A percentile compares a stretch with the other conserved stretches of the same genome.
These are phyloP conservation scores for Ocimum tenuiflorum DNA, from an alignment of 257 asterid genomes.

Conservation along the genomic window DNA sequence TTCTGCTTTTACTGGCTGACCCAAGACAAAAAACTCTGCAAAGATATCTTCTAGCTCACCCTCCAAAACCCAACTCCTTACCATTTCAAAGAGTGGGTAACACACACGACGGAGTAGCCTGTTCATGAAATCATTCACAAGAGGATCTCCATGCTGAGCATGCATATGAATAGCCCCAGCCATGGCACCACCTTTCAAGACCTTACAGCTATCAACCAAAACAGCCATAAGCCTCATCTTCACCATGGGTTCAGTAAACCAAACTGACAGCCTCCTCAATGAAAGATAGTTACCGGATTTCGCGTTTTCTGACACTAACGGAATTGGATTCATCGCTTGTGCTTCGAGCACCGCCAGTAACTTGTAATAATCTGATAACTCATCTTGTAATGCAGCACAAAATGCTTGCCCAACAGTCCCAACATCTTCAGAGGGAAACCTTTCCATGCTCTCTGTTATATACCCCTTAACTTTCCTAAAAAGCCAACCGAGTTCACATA, in stretches of 20 bases:
- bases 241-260: slow-evolving; percentile 95
- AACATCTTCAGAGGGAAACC: slow-evolving; percentile 72
- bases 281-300: slow-evolving; percentile 74
- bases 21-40: slow-evolving; percentile 78
- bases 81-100: slow-evolving; percentile 98
- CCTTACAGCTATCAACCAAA: slow-evolving; percentile 86
- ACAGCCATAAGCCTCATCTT: slow-evolving; percentile 99
- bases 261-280: slow-evolving; percentile 79
- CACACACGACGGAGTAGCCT: slow-evolving; percentile 83
- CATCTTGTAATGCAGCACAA: slow-evolving; percentile 95
- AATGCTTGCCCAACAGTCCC: slow-evolving; percentile 99
- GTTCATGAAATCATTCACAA: slow-evolving; percentile 85
- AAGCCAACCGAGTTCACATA: slow-evolving; percentile 92
- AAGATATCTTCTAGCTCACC: slow-evolving; percentile 97
- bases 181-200: slow-evolving; percentile 96
- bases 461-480: slow-evolving; percentile 83
- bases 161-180: slow-evolving; percentile 98
- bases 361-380: slow-evolving; percentile 77
- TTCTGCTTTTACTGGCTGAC: slow-evolving; percentile 93
- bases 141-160: slow-evolving; percentile 98
- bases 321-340: slow-evolving; percentile 92
- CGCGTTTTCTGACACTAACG: slow-evolving; percentile 60
- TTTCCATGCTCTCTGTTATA: slow-evolving; percentile 58
- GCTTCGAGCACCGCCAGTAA: slow-evolving; percentile 89
- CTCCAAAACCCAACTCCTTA: slow-evolving; percentile 97